phyloP scores from a whole-genome alignment of 176 grass and related monocot species.

The Lolium perenne region DNA sequence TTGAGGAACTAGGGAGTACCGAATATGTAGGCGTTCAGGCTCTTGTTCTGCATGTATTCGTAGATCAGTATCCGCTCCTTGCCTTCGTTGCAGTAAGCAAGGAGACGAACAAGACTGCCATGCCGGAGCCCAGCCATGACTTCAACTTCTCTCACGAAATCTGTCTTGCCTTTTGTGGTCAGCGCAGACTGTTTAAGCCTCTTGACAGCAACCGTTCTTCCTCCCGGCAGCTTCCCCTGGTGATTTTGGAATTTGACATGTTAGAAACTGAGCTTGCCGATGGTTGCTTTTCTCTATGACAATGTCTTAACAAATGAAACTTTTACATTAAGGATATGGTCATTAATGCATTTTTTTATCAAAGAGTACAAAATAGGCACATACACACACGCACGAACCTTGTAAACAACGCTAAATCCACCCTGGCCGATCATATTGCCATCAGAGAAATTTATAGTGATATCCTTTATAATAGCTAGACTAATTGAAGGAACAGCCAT shows the following conservation, averaged over 20 bases:
- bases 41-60: slow-evolving; percentile 34
- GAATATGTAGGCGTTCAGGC: slow-evolving; percentile 35
- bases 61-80: slow-evolving; percentile 30
- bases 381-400: neutral
- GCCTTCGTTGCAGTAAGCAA: slow-evolving; percentile 33
- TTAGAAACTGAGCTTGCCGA: neutral
- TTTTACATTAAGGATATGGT: neutral
- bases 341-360: neutral
- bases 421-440: slow-evolving; percentile 36
- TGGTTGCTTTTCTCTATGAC: neutral
- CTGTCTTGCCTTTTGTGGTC: neutral
- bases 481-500: slow-evolving; percentile 24
- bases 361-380: neutral
- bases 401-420: slow-evolving; percentile 38
- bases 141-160: slow-evolving; percentile 42
- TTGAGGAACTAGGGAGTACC: slow-evolving; percentile 16
- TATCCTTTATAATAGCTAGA: neutral
- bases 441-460: slow-evolving; percentile 37
- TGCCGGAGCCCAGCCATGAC: slow-evolving; percentile 43
- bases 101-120: slow-evolving; percentile 14
- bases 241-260: neutral
- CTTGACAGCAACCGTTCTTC: slow-evolving; percentile 38
- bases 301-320: neutral
- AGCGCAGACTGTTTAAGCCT: neutral
- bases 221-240: slow-evolving; percentile 28